These are phyloP conservation scores for Cyathus striatus DNA, from an alignment of 768 basidiomycete genomes.

Conservation along the genomic window DNA sequence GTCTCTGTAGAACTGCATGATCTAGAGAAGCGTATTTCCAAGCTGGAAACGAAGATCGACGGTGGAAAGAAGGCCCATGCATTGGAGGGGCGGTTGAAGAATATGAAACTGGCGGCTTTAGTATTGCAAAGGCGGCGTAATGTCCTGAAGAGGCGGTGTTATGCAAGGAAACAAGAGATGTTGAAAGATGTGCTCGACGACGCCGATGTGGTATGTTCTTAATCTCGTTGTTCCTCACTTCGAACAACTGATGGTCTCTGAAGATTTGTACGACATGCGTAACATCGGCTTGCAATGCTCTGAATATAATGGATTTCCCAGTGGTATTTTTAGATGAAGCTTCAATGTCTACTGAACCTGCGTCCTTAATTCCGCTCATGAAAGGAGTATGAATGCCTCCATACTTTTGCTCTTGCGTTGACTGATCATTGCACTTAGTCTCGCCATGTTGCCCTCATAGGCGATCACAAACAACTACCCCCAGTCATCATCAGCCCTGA, in stretches of 20 bases:
- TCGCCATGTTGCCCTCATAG: conserved; percentile 81
- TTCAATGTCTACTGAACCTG: conserved; percentile 94
- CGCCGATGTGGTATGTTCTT: conserved; percentile 65
- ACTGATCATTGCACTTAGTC: conserved; percentile 40
- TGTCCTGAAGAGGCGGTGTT: conserved; percentile 36
- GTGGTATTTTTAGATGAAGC: conserved; percentile 94
- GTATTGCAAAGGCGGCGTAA: conserved; percentile 18
- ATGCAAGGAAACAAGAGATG: conserved; percentile 58
- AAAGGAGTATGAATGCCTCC: conserved; percentile 67
- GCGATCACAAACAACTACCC: conserved; percentile 96
- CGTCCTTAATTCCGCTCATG: conserved; percentile 87
- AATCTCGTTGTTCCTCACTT: background rate
- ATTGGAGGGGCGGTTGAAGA: conserved; percentile 16
- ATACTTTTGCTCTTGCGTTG: conserved; percentile 3
- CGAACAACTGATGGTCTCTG: conserved; percentile 1
- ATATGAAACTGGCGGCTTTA: conserved; percentile 26
- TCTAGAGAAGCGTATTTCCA: conserved; percentile 18
- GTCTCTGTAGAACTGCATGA: conserved; percentile 16
- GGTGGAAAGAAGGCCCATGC: conserved; percentile 6
- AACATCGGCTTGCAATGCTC: conserved; percentile 58
- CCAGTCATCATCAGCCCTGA: conserved; percentile 79
- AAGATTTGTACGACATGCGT: conserved; percentile 89
- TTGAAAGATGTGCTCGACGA: conserved; percentile 53
- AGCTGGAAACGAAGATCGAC: conserved; percentile 9
- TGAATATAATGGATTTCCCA: conserved; percentile 81